Evolutionary conservation across 1,284 basidiomycete species (phyloP).

Genomic region (Cutaneotrichosporon mucoides): DNA sequence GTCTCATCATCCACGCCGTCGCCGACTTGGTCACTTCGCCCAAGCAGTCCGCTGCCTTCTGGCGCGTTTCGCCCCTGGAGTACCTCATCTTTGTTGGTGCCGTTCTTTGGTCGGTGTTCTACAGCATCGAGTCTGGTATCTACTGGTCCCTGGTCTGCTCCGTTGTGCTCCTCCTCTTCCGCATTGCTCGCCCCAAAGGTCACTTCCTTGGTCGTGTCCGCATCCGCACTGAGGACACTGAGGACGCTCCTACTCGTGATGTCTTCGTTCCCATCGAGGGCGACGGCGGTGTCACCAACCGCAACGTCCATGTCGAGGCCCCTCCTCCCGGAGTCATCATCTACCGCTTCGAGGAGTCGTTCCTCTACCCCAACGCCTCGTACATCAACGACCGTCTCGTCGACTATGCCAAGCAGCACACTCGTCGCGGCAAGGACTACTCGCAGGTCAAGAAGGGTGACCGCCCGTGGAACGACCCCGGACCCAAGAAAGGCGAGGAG

Average conservation of each 20-base stretch:
- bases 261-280: conserved; percentile 73
- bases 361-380: conserved; percentile 88
- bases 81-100: conserved; percentile 80
- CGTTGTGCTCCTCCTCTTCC: conserved; percentile 75
- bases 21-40: conserved; percentile 87
- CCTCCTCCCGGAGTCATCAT: conserved; percentile 84
- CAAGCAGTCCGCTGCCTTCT: conserved; percentile 81
- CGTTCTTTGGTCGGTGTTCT: conserved; percentile 83
- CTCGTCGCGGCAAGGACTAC: conserved; percentile 72
- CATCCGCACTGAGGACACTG: conserved; percentile 52
- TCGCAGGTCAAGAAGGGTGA: conserved; percentile 61
- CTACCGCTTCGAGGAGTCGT: conserved; percentile 91
- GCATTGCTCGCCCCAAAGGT: conserved; percentile 86
- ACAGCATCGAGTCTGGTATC: conserved; percentile 88
- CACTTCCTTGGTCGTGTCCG: conserved; percentile 78
- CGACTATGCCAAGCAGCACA: conserved; percentile 72
- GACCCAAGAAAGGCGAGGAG: conserved; percentile 57
- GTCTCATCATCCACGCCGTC: conserved; percentile 94
- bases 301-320: conserved; percentile 66
- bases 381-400: conserved; percentile 72
- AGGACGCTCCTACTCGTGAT: conserved; percentile 49
- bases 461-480: conserved; percentile 93
- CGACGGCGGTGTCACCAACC: conserved; percentile 60
- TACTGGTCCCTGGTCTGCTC: conserved; percentile 84
- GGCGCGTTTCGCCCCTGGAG: conserved; percentile 90